phyloP scores from a whole-genome alignment of 2,329 filamentous ascomycete genomes.

The Diaporthe velutina region DNA sequence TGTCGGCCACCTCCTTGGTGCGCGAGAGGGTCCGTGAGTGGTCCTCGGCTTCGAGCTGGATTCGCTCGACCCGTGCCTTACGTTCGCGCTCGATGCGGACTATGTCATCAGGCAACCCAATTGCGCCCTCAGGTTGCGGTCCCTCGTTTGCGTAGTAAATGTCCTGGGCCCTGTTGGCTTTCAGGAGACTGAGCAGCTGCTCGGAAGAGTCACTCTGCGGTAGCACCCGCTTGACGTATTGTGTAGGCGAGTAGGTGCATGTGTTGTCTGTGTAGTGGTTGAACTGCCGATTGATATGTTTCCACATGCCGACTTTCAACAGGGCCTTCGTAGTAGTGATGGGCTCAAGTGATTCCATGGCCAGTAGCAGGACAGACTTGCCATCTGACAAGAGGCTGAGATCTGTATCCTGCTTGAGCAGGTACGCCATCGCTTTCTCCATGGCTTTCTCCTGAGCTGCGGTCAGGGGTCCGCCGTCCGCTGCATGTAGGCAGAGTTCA shows the following conservation, averaged over 20 bases:
- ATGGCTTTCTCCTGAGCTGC: conserved; percentile 64
- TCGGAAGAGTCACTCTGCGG: conserved; percentile 51
- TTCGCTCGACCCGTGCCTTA: conserved; percentile 59
- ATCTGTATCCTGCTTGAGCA: conserved; percentile 70
- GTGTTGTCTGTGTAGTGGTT: conserved; percentile 66
- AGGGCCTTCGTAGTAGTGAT: conserved; percentile 68
- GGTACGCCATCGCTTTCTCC: conserved; percentile 68
- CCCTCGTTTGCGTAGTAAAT: conserved; percentile 67
- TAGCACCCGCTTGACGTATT: conserved; percentile 68
- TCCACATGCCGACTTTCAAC: conserved; percentile 75
- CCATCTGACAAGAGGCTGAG: conserved; percentile 66
- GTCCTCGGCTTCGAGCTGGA: conserved; percentile 62
- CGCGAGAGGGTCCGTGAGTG: conserved; percentile 62
- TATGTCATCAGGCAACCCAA: conserved; percentile 65
- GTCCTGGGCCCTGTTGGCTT: conserved; percentile 65
- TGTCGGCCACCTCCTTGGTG: conserved; percentile 63
- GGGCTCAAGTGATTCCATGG: conserved; percentile 69
- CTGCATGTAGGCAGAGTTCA: conserved; percentile 71
- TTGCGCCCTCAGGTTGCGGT: conserved; percentile 65
- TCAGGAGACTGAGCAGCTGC: conserved; percentile 61
- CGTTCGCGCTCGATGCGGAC: conserved; percentile 64
- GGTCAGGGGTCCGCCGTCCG: conserved; percentile 59
- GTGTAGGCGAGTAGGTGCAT: conserved; percentile 73
- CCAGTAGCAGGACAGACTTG: conserved; percentile 71
- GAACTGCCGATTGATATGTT: conserved; percentile 71